Evolutionary conservation across 1,284 basidiomycete genomes (phyloP).

Genomic region (Porodaedalea pini): DNA sequence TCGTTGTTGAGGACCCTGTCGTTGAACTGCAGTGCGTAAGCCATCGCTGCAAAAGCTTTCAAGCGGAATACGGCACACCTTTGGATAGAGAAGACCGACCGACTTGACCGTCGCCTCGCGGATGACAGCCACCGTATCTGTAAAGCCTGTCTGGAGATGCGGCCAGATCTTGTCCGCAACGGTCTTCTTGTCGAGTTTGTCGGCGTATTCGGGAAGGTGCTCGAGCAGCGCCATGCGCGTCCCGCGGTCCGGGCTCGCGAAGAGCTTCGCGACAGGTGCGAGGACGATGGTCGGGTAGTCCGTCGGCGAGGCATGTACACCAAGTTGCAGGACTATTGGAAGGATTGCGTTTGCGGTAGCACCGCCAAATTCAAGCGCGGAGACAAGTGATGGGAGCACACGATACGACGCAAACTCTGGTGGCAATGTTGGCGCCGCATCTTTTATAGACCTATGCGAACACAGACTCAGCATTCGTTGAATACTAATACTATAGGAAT

Average conservation of each 20-base stretch:
- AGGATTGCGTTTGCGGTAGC: slow-evolving; percentile 77
- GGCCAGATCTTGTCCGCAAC: slow-evolving; percentile 93
- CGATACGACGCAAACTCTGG: slow-evolving; percentile 84
- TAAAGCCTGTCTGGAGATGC: slow-evolving; percentile 92
- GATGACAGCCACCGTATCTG: slow-evolving; percentile 90
- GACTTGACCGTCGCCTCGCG: slow-evolving; percentile 93
- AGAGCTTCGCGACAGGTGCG: slow-evolving; percentile 80
- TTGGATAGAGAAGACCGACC: slow-evolving; percentile 80
- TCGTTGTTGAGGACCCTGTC: slow-evolving; percentile 97
- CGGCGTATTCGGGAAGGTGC: slow-evolving; percentile 77
- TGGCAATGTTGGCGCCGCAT: slow-evolving; percentile 78
- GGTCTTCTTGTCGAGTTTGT: slow-evolving; percentile 82
- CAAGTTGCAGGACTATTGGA: slow-evolving; percentile 79
- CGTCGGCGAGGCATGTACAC: slow-evolving; percentile 65
- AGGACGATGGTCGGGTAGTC: slow-evolving; percentile 74
- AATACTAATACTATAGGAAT: too few relatives aligned
- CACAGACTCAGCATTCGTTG: not conserved
- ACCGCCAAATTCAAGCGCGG: slow-evolving; percentile 82
- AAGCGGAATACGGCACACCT: slow-evolving; percentile 45
- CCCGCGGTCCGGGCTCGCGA: slow-evolving; percentile 84
- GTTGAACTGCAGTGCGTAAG: slow-evolving; percentile 52
- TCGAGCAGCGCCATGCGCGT: slow-evolving; percentile 93
- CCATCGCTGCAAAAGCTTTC: not conserved
- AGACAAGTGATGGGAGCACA: slow-evolving; percentile 84
- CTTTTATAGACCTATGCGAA: slow-evolving; percentile 64